Percentiles rank a stretch among this genome's conserved stretches.
Evolutionary conservation across 1,284 basidiomycete genomes (phyloP).

Genomic region (Cutaneotrichosporon dermatis): DNA sequence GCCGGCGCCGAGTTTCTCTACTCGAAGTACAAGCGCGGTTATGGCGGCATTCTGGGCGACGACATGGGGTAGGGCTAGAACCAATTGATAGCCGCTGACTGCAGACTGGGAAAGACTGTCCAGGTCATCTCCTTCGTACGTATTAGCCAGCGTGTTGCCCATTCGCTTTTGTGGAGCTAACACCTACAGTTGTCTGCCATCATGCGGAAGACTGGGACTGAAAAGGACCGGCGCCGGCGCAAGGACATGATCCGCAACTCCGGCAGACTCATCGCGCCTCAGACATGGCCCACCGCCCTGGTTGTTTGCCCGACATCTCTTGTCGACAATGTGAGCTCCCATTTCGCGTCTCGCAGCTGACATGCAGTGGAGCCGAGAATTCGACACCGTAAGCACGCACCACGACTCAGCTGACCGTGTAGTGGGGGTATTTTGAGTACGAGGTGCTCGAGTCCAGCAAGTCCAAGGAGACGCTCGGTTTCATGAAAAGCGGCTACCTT

Average conservation of each 20-base stretch:
- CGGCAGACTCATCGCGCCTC: constrained; percentile 19
- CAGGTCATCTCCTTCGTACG: constrained; percentile 44
- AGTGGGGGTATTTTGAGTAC: constrained; percentile 49
- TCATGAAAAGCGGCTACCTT: constrained; percentile 33
- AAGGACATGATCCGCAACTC: constrained; percentile 26
- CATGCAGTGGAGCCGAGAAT: constrained; percentile 50
- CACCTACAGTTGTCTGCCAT: constrained; percentile 49
- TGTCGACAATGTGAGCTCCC: constrained; percentile 44
- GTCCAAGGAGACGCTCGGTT: constrained; percentile 9
- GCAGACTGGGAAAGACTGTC: constrained; percentile 48
- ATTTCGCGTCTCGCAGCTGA: no score
- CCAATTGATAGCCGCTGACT: no score
- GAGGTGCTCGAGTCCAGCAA: constrained; percentile 23
- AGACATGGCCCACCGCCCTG: constrained; percentile 43
- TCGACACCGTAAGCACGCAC: constrained; percentile 42
- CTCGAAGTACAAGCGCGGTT: constrained; percentile 43
- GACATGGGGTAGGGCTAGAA: constrained; percentile 53
- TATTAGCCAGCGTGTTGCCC: no score
- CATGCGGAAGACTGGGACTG: constrained; percentile 51
- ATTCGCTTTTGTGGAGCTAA: constrained; percentile 4
- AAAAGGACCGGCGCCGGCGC: constrained; percentile 36
- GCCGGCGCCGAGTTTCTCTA: constrained; percentile 52
- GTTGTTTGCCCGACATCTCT: constrained; percentile 49
- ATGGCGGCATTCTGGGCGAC: constrained; percentile 52
- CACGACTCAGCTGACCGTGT: not conserved